Evolutionary conservation across 495 filamentous ascomycete genomes (phyloP), one percentile per base, ranked within the genome.

Genomic region (Clohesyomyces aquaticus): DNA sequence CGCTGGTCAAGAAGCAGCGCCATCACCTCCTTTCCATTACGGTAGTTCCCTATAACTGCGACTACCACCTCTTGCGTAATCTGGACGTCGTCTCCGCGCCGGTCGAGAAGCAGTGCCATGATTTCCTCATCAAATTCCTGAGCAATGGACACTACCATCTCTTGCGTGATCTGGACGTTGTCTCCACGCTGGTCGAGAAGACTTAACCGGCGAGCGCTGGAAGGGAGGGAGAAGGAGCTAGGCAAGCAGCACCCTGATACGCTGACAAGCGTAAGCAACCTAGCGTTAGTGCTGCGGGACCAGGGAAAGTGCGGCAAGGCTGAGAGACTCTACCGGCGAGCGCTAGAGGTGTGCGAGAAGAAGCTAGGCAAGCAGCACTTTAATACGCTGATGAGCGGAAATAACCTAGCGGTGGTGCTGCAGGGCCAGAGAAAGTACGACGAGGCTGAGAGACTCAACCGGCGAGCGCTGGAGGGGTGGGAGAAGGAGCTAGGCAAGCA

Each of bases 191-290:
- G n/a, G n/a, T n/a, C n/a, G n/a, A n/a, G n/a, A n/a, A n/a, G n/a
- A n/a, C n/a, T n/a, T n/a, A n/a, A n/a, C n/a, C n/a, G n/a, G n/a
- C n/a, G n/a, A n/a, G n/a, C n/a, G n/a, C n/a, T n/a, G n/a, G n/a
- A n/a, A n/a, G 32, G 32, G 32, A 38, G 32, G 14, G 76, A 80
- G 66, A 71, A 74, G 60, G 65, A 63, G 26, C 57, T 72, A 12
- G 78, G 77, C 29, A 61, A 64, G 45, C 64, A 79, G 42, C 77
- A 79, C 64, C 59, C 60, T 52, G 72, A 70, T 46, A 80, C 75
- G 23, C 74, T 78, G 9, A 29, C 64, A n/a, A 79, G 72, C 32
- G 61, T 78, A 32, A 69, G 76, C 46, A 78, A 77, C 64, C 68
- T 80, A 28, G 73, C 51, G 10, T 21, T 1, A 35, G 54, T 73